Evolutionary conservation across 768 basidiomycete genomes (phyloP), one percentile per base, ranked within the genome.

Genomic region (Porphyrellus cyaneotinctus): DNA sequence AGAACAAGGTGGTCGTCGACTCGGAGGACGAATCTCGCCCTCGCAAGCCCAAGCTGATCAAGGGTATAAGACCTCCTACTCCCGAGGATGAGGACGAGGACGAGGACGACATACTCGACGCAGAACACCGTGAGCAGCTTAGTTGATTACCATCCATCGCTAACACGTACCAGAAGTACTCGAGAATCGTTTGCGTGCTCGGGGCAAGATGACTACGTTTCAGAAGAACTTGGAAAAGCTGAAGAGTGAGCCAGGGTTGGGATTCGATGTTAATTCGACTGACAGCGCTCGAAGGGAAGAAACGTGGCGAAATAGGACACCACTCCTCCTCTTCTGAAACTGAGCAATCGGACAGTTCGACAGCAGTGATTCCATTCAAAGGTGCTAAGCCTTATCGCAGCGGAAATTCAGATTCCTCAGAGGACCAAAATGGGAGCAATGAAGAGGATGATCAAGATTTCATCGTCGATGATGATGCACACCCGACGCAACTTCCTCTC

Each of bases 391-490:
- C 75, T 24, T 67, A 70, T 49, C 55, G 41, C 26, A 35, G 67
- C 54, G 72, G 69, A 39, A 64, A 70, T 36, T 75, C 76, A 13
- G 72, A 72, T 43, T 67, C 49, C 6, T 58, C 72, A 26, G 65
- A 69, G n/a, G 70, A 72, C 32, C 67, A 64, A 48, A 70, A 70
- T 13, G 55, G 58, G 26, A 54, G 35, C 39, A 23, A 31, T n/a
- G 59, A 64, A 36, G 57, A 60, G 2, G 62, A 58, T 1, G 68
- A 72, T 9, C 68, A 73, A 0, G 69, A 69, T 50, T 74, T 70
- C 31, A 88, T 89, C 54, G 84, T 90, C 30, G 82, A 89, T 33
- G 87, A 91, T 56, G 83, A 85, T 53, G 67, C 67, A 44, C 61
- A 67, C 0, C 62, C 65, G 4, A 68, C 78, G 18, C 69, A 76